Conservation (phyloP, 257 asterid species). For the Thymus mandschuricus region DNA sequence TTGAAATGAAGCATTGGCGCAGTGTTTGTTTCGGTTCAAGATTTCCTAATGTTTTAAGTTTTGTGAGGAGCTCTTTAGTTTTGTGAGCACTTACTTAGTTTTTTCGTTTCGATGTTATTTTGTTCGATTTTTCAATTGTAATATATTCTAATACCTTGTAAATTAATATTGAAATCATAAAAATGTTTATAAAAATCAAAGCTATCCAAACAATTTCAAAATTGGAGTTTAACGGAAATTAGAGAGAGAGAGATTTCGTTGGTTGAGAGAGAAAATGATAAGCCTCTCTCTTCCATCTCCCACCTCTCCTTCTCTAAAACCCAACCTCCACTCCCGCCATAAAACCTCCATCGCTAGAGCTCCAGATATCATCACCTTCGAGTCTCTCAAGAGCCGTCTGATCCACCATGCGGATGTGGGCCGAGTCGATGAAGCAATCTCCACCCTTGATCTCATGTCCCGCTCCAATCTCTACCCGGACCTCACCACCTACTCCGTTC, state of each 20-base stretch:
- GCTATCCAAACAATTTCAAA: too few species aligned
- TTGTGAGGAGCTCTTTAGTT: too few species aligned
- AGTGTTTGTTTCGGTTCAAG: too few species aligned
- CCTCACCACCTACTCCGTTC: constrained; percentile 72
- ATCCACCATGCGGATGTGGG: constrained; percentile 71
- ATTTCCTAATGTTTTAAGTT: background rate
- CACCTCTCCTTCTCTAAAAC: constrained; percentile 37
- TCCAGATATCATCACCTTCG: constrained; percentile 40
- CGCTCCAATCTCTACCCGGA: constrained; percentile 58
- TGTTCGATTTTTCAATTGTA: too few species aligned
- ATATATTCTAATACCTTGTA: too few species aligned
- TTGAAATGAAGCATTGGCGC: background rate
- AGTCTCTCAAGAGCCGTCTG: constrained; percentile 58
- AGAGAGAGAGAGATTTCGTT: background rate
- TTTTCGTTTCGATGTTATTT: too few species aligned
- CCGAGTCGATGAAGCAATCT: constrained; percentile 60
- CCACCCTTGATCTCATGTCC: constrained; percentile 76
- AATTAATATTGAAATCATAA: too few species aligned
- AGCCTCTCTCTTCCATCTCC: constrained; percentile 51
- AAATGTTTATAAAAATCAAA: too few species aligned
- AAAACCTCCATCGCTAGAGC: constrained; percentile 30
- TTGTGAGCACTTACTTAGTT: too few species aligned
- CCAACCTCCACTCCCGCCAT: constrained; percentile 42
- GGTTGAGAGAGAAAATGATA: constrained; percentile 43
- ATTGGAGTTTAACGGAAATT: background rate